These are phyloP conservation scores for Galium porrigens DNA, from an alignment of 305 asterid genomes.

Conservation along the genomic window DNA sequence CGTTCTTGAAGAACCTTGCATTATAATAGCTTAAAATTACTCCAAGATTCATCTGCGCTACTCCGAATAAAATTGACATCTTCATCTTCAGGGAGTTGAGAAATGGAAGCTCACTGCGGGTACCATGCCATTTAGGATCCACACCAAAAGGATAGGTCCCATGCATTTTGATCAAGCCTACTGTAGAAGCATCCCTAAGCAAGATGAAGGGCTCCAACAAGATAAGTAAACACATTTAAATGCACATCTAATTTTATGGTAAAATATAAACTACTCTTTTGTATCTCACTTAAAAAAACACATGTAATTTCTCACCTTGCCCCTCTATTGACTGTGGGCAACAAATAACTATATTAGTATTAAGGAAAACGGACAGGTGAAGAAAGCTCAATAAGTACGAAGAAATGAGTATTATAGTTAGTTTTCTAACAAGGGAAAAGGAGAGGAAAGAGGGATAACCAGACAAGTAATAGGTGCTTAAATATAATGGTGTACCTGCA, in stretches of 20 bases:
- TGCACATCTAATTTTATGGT: neutral
- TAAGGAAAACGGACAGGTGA: neutral
- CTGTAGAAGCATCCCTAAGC: conserved; percentile 63
- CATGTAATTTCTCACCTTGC: neutral
- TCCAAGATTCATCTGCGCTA: conserved; percentile 58
- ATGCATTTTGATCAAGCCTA: conserved; percentile 62
- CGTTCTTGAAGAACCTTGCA: conserved; percentile 57
- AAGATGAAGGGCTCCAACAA: neutral
- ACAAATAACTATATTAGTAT: neutral
- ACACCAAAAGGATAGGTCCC: conserved; percentile 83
- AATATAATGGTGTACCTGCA: conserved; percentile 49
- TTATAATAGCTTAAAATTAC: conserved; percentile 62
- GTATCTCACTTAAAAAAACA: neutral
- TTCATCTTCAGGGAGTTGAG: conserved; percentile 87
- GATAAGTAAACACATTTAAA: neutral
- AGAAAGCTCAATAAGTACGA: neutral
- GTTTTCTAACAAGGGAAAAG: neutral
- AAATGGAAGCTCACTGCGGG: conserved; percentile 76
- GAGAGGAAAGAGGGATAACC: neutral
- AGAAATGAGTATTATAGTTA: neutral
- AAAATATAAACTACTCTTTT: neutral
- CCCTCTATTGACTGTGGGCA: neutral
- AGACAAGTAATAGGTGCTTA: neutral
- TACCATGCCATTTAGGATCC: conserved; percentile 91
- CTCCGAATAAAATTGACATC: conserved; percentile 75